Evolutionary conservation across 805 yeast species (phyloP).

Genomic region (Suhomyces sp.): DNA sequence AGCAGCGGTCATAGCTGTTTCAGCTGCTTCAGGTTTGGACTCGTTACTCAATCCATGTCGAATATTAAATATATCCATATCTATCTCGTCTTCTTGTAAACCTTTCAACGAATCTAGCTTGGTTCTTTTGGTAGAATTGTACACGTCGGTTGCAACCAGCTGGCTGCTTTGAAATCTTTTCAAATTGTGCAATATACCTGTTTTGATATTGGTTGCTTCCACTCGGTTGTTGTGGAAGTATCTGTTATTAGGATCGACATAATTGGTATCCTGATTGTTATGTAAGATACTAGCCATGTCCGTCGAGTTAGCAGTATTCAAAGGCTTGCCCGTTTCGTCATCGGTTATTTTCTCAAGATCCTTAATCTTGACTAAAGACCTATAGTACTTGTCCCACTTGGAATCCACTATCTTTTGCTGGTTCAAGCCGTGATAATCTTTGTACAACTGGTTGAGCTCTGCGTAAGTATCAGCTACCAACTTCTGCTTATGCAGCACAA

Average conservation of each 20-base stretch:
- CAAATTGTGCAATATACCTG: slow-evolving; percentile 8
- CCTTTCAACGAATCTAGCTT: slow-evolving; percentile 19
- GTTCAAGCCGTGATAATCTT: slow-evolving; percentile 27
- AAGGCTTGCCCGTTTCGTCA: slow-evolving; percentile 1
- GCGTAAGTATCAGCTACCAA: slow-evolving; percentile 23
- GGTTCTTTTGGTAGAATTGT: slow-evolving; percentile 3
- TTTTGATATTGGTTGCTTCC: slow-evolving; percentile 31
- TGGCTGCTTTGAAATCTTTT: slow-evolving; percentile 1
- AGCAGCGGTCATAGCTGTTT: neutral
- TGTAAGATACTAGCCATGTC: slow-evolving; percentile 1
- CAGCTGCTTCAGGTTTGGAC: neutral
- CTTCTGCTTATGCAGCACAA: slow-evolving; percentile 22
- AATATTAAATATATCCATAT: slow-evolving; percentile 20
- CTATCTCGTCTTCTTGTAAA: slow-evolving; percentile 21
- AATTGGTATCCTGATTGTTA: slow-evolving; percentile 16
- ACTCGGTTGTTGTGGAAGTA: slow-evolving; percentile 27
- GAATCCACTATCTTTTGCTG: slow-evolving; percentile 8
- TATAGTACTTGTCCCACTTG: slow-evolving; percentile 21
- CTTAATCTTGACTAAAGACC: slow-evolving; percentile 21
- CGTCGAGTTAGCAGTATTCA: slow-evolving; percentile 6
- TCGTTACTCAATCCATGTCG: slow-evolving; percentile 6
- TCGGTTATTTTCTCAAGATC: slow-evolving; percentile 9
- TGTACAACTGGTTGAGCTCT: slow-evolving; percentile 26
- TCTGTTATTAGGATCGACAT: slow-evolving; percentile 21
- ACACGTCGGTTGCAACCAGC: neutral